Percentiles rank a stretch among this genome's conserved stretches.
These are phyloP conservation scores for Tephrocybe sp. DNA, from an alignment of 768 basidiomycete species.

Conservation along the genomic window DNA sequence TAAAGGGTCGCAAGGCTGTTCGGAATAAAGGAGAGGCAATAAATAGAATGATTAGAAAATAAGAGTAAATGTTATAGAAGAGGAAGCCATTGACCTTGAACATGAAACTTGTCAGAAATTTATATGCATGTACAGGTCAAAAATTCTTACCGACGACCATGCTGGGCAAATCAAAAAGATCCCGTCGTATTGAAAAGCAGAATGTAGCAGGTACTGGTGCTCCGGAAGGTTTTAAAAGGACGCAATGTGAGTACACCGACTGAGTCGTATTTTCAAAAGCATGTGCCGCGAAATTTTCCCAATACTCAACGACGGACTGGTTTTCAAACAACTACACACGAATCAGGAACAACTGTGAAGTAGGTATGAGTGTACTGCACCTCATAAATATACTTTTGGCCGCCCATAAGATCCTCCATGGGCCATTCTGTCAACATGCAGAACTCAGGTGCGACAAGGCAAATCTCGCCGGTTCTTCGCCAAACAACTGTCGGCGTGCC, in stretches of 20 bases:
- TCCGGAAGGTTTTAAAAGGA: constrained; percentile 80
- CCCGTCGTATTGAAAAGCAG: constrained; percentile 93
- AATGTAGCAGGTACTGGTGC: constrained; percentile 88
- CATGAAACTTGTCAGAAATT: constrained; percentile 4
- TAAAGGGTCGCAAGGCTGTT: constrained; percentile 3
- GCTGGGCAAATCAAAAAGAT: constrained; percentile 87
- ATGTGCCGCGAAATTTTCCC: constrained; percentile 95
- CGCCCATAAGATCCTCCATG: constrained; percentile 71
- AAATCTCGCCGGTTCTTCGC: constrained; percentile 97
- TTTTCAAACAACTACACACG: constrained; percentile 81
- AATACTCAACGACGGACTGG: constrained; percentile 91
- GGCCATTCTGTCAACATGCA: constrained; percentile 92
- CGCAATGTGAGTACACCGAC: constrained; percentile 91
- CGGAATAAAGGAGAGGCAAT: constrained; percentile 4
- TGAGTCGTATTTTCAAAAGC: constrained; percentile 98
- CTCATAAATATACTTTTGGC: constrained; percentile 66
- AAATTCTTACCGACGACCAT: constrained; percentile 72
- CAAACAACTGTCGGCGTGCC: constrained; percentile 97
- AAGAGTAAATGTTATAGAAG: constrained; percentile 46
- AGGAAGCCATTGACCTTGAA: constrained; percentile 82
- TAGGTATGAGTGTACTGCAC: constrained; percentile 25
- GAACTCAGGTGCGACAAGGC: constrained; percentile 95
- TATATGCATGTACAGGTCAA: background rate
- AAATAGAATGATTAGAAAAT: constrained; percentile 16
- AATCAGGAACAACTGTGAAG: constrained; percentile 7